Percentiles rank a stretch among this genome's conserved stretches.
Conservation (phyloP, 768 basidiomycete genomes). For the Phylloporus scabripes region DNA sequence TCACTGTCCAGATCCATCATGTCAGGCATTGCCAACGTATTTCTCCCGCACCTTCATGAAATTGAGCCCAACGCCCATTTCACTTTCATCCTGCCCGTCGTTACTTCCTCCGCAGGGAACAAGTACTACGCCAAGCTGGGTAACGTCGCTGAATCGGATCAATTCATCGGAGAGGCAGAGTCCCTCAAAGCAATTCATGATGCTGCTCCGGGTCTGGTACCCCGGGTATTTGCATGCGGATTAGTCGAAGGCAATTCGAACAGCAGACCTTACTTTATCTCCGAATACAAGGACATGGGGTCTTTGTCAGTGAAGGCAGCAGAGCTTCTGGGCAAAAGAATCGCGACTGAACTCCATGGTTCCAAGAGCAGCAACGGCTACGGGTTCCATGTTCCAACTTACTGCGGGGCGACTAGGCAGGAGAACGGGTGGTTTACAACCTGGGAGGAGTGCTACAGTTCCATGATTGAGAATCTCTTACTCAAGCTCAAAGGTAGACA, state of each 20-base stretch:
- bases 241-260: constrained; percentile 24
- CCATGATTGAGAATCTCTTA: constrained; percentile 56
- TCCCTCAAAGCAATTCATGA: constrained; percentile 57
- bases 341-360: constrained; percentile 64
- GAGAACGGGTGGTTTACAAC: constrained; percentile 67
- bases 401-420: constrained; percentile 66
- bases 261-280: constrained; percentile 58
- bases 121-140: constrained; percentile 64
- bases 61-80: constrained; percentile 51
- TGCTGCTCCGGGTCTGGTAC: constrained; percentile 67
- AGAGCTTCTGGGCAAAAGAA: constrained; percentile 46
- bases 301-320: constrained; percentile 44
- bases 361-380: constrained; percentile 51
- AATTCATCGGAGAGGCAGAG: constrained; percentile 63
- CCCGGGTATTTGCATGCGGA: constrained; percentile 50
- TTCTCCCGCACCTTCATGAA: constrained; percentile 42
- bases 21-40: constrained; percentile 15
- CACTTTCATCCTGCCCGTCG: constrained; percentile 38
- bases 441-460: constrained; percentile 66
- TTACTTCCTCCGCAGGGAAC: constrained; percentile 53
- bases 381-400: constrained; percentile 72
- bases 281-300: constrained; percentile 62
- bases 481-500: constrained; percentile 38
- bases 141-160: constrained; percentile 46
- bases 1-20: constrained; percentile 6